Evolutionary conservation across 1,139 yeast species (phyloP).

Genomic region (Petasospora rhodanensis): DNA sequence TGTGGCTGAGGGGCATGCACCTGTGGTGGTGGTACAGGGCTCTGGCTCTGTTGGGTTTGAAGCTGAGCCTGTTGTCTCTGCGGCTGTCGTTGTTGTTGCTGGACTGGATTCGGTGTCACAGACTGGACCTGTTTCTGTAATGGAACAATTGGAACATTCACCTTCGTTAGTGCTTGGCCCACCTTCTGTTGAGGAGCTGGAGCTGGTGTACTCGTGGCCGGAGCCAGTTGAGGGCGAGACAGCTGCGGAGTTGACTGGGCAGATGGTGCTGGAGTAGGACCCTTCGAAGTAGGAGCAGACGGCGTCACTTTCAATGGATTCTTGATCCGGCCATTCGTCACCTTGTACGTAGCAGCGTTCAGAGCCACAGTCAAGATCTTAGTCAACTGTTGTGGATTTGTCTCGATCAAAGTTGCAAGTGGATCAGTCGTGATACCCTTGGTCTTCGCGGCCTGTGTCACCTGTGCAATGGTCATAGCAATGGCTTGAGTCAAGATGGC

Average conservation of each 20-base stretch:
- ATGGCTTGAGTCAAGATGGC: slow-evolving; percentile 85
- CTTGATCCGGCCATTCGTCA: slow-evolving; percentile 40
- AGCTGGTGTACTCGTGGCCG: too few relatives aligned
- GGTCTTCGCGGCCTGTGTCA: slow-evolving; percentile 78
- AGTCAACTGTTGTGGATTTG: slow-evolving; percentile 83
- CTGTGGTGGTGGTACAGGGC: background rate
- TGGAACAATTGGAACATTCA: too few relatives aligned
- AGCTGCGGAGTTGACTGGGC: background rate
- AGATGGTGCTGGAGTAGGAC: slow-evolving; percentile 3
- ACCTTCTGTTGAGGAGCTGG: too few relatives aligned
- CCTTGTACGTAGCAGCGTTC: slow-evolving; percentile 70
- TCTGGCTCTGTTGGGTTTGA: too few relatives aligned
- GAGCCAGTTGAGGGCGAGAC: too few relatives aligned
- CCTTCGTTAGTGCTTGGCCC: too few relatives aligned
- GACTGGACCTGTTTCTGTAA: too few relatives aligned
- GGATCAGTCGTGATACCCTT: slow-evolving; percentile 83
- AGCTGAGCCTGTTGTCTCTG: too few relatives aligned
- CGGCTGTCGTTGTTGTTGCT: too few relatives aligned
- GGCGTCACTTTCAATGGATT: slow-evolving; percentile 32
- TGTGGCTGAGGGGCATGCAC: background rate
- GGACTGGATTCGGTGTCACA: too few relatives aligned
- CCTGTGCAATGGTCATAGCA: slow-evolving; percentile 90
- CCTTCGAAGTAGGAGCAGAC: slow-evolving; percentile 15
- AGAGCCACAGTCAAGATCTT: slow-evolving; percentile 79
- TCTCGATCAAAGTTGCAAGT: slow-evolving; percentile 72